Conservation (phyloP, 805 yeast species). For the Yarrowia deformans region DNA sequence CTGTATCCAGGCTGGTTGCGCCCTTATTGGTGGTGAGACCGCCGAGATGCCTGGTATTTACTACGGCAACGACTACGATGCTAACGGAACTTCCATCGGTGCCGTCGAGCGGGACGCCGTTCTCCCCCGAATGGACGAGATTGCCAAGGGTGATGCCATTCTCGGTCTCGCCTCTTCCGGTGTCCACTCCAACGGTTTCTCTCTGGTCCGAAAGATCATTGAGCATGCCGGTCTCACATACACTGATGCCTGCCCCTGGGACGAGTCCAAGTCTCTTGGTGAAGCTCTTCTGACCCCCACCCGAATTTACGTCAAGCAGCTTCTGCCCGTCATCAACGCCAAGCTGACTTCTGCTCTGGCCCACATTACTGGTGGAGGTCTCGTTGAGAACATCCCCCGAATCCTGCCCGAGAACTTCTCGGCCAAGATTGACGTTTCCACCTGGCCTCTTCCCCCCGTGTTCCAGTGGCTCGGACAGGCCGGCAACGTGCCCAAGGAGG, state of each 20-base stretch:
- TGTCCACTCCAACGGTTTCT: constrained; percentile 95
- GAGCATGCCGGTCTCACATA: constrained; percentile 77
- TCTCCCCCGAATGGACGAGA: constrained; percentile 71
- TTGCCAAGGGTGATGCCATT: constrained; percentile 81
- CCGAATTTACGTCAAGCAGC: constrained; percentile 89
- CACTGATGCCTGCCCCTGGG: constrained; percentile 87
- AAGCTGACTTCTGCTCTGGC: constrained; percentile 85
- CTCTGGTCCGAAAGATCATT: constrained; percentile 89
- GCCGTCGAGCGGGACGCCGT: constrained; percentile 81
- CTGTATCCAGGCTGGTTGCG: constrained; percentile 94
- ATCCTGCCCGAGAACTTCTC: constrained; percentile 82
- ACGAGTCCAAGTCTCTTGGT: constrained; percentile 72
- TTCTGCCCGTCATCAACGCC: constrained; percentile 74
- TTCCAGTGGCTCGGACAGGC: constrained; percentile 93
- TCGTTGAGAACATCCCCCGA: constrained; percentile 94
- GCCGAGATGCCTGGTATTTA: constrained; percentile 99
- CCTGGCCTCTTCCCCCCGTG: constrained; percentile 86
- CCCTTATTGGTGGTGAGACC: constrained; percentile 98
- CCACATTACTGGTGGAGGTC: constrained; percentile 98
- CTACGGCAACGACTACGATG: constrained; percentile 93
- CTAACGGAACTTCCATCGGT: constrained; percentile 98
- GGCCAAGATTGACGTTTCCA: constrained; percentile 78
- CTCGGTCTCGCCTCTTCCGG: constrained; percentile 92
- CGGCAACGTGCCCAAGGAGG: constrained; percentile 87
- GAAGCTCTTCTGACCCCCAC: constrained; percentile 89